phyloP scores from a whole-genome alignment of 805 yeast genomes.

The Naumovozyma baii region DNA sequence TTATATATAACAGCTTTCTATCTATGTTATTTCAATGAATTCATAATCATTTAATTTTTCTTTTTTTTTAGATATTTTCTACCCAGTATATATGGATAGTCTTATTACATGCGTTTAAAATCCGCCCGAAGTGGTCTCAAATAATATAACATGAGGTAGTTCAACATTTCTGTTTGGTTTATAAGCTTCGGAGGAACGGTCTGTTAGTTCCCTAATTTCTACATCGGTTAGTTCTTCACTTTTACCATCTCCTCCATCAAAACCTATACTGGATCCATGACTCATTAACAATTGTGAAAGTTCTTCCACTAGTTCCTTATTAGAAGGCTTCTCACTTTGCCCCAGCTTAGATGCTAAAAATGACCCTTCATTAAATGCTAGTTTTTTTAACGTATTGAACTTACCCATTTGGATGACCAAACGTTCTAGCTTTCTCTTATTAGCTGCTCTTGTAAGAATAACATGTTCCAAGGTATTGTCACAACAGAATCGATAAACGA shows the following conservation, averaged over 20 bases:
- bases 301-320: conserved; percentile 31
- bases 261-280: conserved; percentile 33
- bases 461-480: conserved; percentile 78
- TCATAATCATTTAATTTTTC: not conserved
- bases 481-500: conserved; percentile 68
- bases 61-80: not conserved
- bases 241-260: conserved; percentile 9
- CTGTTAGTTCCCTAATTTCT: conserved; percentile 43
- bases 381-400: conserved; percentile 37
- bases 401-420: conserved; percentile 62
- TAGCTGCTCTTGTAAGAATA: conserved; percentile 65
- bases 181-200: conserved; percentile 40
- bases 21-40: not conserved
- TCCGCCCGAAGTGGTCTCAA: conserved; percentile 30
- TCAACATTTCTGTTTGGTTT: conserved; percentile 16
- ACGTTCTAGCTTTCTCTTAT: conserved; percentile 70
- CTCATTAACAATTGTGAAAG: conserved; percentile 34
- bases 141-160: conserved; percentile 31
- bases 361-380: conserved; percentile 28
- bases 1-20: not conserved
- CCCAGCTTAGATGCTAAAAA: conserved; percentile 15
- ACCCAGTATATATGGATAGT: too few species aligned
- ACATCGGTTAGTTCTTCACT: conserved; percentile 28
- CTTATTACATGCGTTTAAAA: not conserved
- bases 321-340: conserved; percentile 17